phyloP scores from a whole-genome alignment of 1,284 basidiomycete genomes.

The Cryptococcus sp. region DNA sequence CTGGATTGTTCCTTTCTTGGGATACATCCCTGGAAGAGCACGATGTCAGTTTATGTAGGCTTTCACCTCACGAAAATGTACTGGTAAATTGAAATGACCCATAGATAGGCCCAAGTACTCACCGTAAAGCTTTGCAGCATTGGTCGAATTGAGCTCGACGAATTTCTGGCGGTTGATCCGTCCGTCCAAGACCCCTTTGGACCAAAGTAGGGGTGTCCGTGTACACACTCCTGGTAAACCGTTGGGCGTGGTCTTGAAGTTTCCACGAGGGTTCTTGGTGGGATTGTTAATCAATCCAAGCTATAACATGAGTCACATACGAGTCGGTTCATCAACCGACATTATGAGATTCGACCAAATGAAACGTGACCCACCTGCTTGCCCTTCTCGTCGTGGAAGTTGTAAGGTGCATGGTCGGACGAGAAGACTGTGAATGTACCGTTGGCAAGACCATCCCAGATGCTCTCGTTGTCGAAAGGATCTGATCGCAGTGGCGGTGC shows the following conservation, averaged over 20 bases:
- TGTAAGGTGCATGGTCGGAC: slow-evolving; percentile 39
- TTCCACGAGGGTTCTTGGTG: slow-evolving; percentile 22
- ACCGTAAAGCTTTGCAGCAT: slow-evolving; percentile 33
- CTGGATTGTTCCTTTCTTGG: slow-evolving; percentile 37
- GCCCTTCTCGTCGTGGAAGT: slow-evolving; percentile 31
- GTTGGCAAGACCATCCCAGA: slow-evolving; percentile 37
- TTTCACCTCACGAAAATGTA: neutral
- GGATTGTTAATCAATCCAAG: slow-evolving; percentile 21
- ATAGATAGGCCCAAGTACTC: neutral
- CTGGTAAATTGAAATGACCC: neutral
- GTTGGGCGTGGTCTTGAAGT: slow-evolving; percentile 39
- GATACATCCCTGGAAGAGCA: slow-evolving; percentile 29
- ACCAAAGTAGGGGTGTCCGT: slow-evolving; percentile 33
- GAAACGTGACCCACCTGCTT: slow-evolving; percentile 24
- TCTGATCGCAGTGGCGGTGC: slow-evolving; percentile 35
- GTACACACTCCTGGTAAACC: slow-evolving; percentile 41
- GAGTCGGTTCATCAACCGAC: too few species aligned
- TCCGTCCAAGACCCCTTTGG: slow-evolving; percentile 35
- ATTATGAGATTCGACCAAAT: too few species aligned
- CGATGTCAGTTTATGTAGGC: too few species aligned
- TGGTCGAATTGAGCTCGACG: slow-evolving; percentile 39
- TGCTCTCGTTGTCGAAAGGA: slow-evolving; percentile 26
- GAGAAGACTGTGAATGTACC: slow-evolving; percentile 36
- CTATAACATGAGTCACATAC: neutral
- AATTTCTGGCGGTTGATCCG: slow-evolving; percentile 31